These are phyloP conservation scores for Leccinellum albellum DNA, from an alignment of 768 basidiomycete species.

Conservation along the genomic window DNA sequence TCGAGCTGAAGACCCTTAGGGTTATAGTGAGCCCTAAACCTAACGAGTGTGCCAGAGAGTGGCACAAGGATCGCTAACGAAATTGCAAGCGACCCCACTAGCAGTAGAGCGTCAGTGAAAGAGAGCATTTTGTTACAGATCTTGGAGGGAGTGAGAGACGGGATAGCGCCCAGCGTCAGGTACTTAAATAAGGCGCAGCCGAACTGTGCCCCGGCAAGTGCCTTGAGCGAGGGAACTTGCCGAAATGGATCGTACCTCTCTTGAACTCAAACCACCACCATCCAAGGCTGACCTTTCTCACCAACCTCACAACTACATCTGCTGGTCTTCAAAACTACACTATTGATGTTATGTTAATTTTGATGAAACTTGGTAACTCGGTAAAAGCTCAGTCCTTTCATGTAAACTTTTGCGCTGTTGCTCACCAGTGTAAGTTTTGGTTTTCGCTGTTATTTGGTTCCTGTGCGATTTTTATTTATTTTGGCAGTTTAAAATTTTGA, in stretches of 20 bases:
- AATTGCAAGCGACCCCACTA: slow-evolving; percentile 44
- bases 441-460: background rate
- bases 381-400: background rate
- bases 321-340: background rate
- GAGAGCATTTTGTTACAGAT: slow-evolving; percentile 29
- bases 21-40: slow-evolving; percentile 82
- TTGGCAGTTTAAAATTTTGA: background rate
- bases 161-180: too few relatives aligned
- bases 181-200: background rate
- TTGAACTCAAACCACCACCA: slow-evolving; percentile 34
- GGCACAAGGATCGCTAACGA: slow-evolving; percentile 59
- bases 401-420: background rate
- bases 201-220: slow-evolving; percentile 27
- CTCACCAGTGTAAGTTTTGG: background rate
- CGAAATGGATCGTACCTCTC: slow-evolving; percentile 18
- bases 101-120: slow-evolving; percentile 38
- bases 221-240: slow-evolving; percentile 21
- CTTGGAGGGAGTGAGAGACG: background rate
- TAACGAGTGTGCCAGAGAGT: slow-evolving; percentile 64
- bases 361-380: background rate
- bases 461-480: background rate
- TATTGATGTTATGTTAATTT: background rate
- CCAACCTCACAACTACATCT: background rate
- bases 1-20: slow-evolving; percentile 82
- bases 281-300: background rate